Conservation (phyloP, 208 protist genomes). For the Porcisia hertigi region DNA sequence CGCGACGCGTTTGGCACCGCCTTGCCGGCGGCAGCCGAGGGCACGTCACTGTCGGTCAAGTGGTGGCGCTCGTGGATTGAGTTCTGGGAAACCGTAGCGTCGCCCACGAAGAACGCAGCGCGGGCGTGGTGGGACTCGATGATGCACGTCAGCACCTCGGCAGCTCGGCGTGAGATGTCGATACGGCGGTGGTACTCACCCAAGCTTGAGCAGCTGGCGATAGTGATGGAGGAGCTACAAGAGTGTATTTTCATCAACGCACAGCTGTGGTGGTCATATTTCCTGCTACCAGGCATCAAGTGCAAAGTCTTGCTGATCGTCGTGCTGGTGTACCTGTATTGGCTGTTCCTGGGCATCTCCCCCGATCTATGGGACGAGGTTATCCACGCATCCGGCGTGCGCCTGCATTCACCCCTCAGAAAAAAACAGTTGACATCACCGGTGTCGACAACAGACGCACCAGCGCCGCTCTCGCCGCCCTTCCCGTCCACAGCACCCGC, state of each 20-base stretch:
- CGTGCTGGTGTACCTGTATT: slow-evolving; percentile 37
- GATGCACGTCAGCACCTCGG: slow-evolving; percentile 50
- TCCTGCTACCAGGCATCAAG: slow-evolving; percentile 16
- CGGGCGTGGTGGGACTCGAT: slow-evolving; percentile 79
- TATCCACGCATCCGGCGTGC: slow-evolving; percentile 28
- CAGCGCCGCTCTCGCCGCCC: not conserved
- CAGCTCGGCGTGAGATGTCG: slow-evolving; percentile 59
- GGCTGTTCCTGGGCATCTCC: slow-evolving; percentile 33
- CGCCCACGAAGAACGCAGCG: slow-evolving; percentile 79
- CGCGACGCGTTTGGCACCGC: slow-evolving; percentile 25
- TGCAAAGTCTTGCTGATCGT: slow-evolving; percentile 12
- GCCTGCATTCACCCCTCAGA: slow-evolving; percentile 3
- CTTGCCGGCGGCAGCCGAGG: slow-evolving; percentile 40
- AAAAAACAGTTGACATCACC: not conserved
- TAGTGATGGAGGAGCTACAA: slow-evolving; percentile 17
- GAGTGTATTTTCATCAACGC: slow-evolving; percentile 42
- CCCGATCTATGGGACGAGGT: slow-evolving; percentile 30
- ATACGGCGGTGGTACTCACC: slow-evolving; percentile 69
- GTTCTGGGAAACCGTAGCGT: slow-evolving; percentile 82
- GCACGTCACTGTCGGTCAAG: slow-evolving; percentile 50
- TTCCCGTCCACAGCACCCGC: not conserved
- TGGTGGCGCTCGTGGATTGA: slow-evolving; percentile 72
- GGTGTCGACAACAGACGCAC: not conserved
- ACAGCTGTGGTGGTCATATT: slow-evolving; percentile 33
- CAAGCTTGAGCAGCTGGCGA: slow-evolving; percentile 23